Evolutionary conservation across 2,329 filamentous ascomycete species (phyloP), one percentile per base, ranked within the genome.

Genomic region (Trichoderma atroviride): DNA sequence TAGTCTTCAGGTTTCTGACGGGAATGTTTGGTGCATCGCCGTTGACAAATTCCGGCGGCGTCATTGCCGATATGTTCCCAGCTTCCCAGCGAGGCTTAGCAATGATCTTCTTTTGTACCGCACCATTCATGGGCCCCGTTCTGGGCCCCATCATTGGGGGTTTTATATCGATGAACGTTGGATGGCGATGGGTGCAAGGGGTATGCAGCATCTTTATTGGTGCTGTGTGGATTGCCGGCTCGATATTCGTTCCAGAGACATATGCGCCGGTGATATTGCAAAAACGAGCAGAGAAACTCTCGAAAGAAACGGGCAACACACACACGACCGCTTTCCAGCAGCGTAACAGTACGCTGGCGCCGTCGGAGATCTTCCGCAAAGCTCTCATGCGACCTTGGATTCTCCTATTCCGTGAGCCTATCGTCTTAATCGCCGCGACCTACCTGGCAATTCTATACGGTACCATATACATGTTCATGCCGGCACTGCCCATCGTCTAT

Each of bases 101-200:
- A 22, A 63, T 63, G 61, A 55, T 63, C 10, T 55, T 63, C 16
- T 63, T 63, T 33, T 63, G 47, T 22, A 27, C 31, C 24, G 61
- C 61, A 1, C 61, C 61, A 9, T 55, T 55, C 13, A 63, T 92
- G 0, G 90, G 89, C 0, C 90, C 89, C 0, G 89, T 89, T 0
- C 79, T 91, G 0, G 90, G 91, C 0, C 90, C 90, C 13, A 88
- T 92, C 5, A 84, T 88, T 0, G 90, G 90, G n/a, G 90, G 89
- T 0, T 87, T 89, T 73, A 88, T 92, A 27, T 82, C 88, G 0
- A 80, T 92, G 73, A 81, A 85, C 71, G 85, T 87, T 4, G 85
- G 84, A 4, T 92, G 90, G 91, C 84, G 87, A 50, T 92, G 89
- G 90, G 85, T 88, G 2, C 92, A 92, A 79, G 92, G 86, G 79